phyloP scores from a whole-genome alignment of 2,329 filamentous ascomycete species.

The Aspergillus ochraceus region DNA sequence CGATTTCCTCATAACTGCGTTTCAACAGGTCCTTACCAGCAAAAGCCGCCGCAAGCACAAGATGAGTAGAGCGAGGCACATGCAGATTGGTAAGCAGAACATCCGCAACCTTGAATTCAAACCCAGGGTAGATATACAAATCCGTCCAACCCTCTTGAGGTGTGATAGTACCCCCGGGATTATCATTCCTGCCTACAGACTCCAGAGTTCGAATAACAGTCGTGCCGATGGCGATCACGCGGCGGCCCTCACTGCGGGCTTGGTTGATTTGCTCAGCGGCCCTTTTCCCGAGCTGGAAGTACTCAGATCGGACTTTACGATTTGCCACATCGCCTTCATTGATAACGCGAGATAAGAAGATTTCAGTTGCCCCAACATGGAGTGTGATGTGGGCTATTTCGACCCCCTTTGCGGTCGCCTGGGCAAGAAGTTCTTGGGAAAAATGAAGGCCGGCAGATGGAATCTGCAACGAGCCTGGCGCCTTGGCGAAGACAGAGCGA shows the following conservation, averaged over 20 bases:
- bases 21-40: neutral
- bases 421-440: neutral
- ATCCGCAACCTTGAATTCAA: neutral
- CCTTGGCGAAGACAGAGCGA: neutral
- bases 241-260: neutral
- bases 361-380: slow-evolving; percentile 1
- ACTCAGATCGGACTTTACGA: neutral
- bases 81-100: neutral
- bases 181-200: neutral
- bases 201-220: neutral
- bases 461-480: neutral
- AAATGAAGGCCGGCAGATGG: slow-evolving; percentile 1
- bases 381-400: neutral
- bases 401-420: neutral
- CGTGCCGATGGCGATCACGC: neutral
- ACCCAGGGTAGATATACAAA: slow-evolving; percentile 1
- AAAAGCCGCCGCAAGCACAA: neutral
- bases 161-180: neutral
- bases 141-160: neutral
- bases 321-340: neutral
- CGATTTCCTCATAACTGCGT: neutral
- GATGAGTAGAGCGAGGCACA: neutral
- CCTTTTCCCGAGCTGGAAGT: neutral
- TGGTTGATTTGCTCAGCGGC: neutral
- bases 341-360: neutral